These are phyloP conservation scores for Phytophthora pinifolia DNA, from an alignment of 352 stramenopile species.

Conservation along the genomic window DNA sequence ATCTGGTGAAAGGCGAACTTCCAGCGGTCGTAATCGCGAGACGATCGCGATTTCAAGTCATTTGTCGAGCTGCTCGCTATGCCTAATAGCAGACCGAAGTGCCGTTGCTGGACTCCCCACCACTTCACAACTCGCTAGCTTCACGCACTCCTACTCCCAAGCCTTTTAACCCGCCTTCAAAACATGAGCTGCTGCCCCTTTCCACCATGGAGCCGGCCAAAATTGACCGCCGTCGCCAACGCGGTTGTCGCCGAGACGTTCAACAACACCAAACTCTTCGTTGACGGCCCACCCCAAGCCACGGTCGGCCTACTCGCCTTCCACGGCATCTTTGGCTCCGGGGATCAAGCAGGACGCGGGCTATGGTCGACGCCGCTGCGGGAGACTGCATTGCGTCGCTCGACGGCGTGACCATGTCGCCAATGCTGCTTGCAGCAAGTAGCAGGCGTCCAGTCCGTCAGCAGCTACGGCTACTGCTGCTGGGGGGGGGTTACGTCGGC, in stretches of 20 bases:
- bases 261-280: conserved; percentile 25
- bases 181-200: conserved; percentile 29
- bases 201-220: conserved; percentile 14
- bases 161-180: neutral
- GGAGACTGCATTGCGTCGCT: conserved; percentile 22
- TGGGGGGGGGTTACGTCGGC: conserved; percentile 31
- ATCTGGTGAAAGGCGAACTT: too few species aligned
- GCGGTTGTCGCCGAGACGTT: conserved; percentile 17
- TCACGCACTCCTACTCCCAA: neutral
- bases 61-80: neutral
- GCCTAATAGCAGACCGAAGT: too few species aligned
- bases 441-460: conserved; percentile 22
- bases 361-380: conserved; percentile 31
- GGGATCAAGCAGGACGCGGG: conserved; percentile 39
- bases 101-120: too few species aligned
- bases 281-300: conserved; percentile 19
- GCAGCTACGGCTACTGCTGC: conserved; percentile 46
- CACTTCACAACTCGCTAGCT: neutral
- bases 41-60: neutral
- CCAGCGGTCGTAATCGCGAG: too few species aligned
- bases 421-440: conserved; percentile 27
- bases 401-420: conserved; percentile 12
- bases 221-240: conserved; percentile 4
- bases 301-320: conserved; percentile 37
- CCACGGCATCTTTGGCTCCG: conserved; percentile 32